Conservation (phyloP, 345 rosid genomes). For the Anastatica hierochuntica region DNA sequence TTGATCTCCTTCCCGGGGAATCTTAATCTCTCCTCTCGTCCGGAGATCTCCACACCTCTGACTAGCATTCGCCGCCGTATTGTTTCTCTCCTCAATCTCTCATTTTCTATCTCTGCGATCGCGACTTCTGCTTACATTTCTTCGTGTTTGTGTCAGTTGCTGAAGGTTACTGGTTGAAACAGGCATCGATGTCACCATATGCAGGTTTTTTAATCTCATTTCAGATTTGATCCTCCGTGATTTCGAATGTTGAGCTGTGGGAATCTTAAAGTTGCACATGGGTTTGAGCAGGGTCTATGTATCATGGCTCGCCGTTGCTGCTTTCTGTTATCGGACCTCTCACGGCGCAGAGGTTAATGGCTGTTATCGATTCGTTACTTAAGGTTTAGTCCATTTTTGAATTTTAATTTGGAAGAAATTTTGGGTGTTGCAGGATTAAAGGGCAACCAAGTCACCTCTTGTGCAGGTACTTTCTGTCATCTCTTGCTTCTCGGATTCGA, state of each 20-base stretch:
- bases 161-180: conserved; percentile 97
- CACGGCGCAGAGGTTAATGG: conserved; percentile 51
- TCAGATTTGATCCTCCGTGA: conserved; percentile 4
- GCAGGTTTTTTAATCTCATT: conserved; percentile 39
- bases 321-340: conserved; percentile 79
- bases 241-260: background rate
- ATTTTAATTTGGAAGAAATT: background rate
- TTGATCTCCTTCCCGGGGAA: conserved; percentile 47
- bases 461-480: conserved; percentile 42
- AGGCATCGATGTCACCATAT: conserved; percentile 78
- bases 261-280: background rate
- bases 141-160: conserved; percentile 42
- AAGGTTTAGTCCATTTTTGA: background rate
- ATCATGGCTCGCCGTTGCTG: conserved; percentile 86
- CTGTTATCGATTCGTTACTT: background rate
- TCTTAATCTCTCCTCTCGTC: conserved; percentile 73
- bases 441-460: conserved; percentile 65
- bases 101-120: background rate
- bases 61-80: conserved; percentile 92
- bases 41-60: conserved; percentile 94
- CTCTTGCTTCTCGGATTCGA: no score
- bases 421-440: conserved; percentile 47
- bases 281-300: conserved; percentile 70
- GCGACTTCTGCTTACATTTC: background rate
- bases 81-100: conserved; percentile 3